Evolutionary conservation across 768 basidiomycete genomes (phyloP).

Genomic region (Dentipellis sp.): DNA sequence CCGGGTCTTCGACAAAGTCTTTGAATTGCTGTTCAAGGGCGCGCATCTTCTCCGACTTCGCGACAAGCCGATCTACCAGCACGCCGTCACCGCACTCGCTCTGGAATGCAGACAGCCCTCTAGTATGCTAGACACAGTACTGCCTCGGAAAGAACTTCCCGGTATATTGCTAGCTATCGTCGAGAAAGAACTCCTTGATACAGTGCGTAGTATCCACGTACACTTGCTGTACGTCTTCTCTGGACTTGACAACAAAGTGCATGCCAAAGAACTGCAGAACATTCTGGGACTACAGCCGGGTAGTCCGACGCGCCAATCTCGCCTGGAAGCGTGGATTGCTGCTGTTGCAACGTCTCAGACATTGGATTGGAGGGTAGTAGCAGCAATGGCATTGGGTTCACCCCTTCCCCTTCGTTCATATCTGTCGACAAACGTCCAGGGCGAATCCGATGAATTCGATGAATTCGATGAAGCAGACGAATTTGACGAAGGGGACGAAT

Average conservation of each 20-base stretch:
- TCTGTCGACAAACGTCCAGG: too few species aligned
- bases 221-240: conserved; percentile 38
- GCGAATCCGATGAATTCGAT: conserved; percentile 17
- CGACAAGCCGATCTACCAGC: conserved; percentile 38
- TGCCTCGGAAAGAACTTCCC: too few species aligned
- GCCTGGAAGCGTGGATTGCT: conserved; percentile 46
- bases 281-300: conserved; percentile 32
- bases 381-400: conserved; percentile 56
- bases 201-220: conserved; percentile 31
- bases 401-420: conserved; percentile 21
- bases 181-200: conserved; percentile 43
- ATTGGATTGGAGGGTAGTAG: conserved; percentile 41
- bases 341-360: conserved; percentile 30
- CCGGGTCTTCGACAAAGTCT: conserved; percentile 25
- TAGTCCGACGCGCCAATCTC: conserved; percentile 30
- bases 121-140: too few species aligned
- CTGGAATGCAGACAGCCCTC: conserved; percentile 20
- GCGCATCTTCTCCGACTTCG: conserved; percentile 50
- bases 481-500: conserved; percentile 38
- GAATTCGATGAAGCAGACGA: conserved; percentile 35
- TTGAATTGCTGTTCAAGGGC: conserved; percentile 34
- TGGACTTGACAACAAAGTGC: conserved; percentile 31
- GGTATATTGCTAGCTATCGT: conserved; percentile 26
- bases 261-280: conserved; percentile 34
- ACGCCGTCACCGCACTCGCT: conserved; percentile 33